Conservation (phyloP, 495 filamentous ascomycete species). For the Talaromyces stipitatus region DNA sequence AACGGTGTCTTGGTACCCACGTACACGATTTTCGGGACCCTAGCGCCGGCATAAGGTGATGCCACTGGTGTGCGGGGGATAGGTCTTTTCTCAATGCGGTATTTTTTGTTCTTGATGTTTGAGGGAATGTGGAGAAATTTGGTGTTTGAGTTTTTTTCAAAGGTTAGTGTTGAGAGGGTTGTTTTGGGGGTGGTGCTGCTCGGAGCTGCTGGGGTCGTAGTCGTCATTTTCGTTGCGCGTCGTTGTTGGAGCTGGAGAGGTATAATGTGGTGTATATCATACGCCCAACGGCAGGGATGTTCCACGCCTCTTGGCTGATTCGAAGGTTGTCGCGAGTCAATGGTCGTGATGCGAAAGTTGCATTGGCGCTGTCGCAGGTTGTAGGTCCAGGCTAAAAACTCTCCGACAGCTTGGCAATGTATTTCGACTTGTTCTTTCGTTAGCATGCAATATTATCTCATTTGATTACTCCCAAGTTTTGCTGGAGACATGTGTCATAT, state of each 20-base stretch:
- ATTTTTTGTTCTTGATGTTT: slow-evolving; percentile 1
- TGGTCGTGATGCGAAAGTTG: too few relatives aligned
- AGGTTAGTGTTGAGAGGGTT: slow-evolving; percentile 1
- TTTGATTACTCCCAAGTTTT: too few relatives aligned
- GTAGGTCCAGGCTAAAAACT: too few relatives aligned
- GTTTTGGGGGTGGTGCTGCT: background rate
- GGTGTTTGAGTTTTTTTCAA: background rate
- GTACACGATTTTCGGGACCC: slow-evolving; percentile 63
- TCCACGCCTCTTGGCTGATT: too few relatives aligned
- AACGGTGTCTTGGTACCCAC: slow-evolving; percentile 68
- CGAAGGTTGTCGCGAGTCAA: too few relatives aligned
- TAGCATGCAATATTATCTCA: too few relatives aligned
- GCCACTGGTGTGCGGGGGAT: slow-evolving; percentile 61
- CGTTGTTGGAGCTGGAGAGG: too few relatives aligned
- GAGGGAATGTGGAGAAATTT: background rate
- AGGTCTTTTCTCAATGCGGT: slow-evolving; percentile 55
- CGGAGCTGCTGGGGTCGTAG: background rate
- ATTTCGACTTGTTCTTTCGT: too few relatives aligned
- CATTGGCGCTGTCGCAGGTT: too few relatives aligned
- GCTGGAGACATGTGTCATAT: background rate
- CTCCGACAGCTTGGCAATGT: too few relatives aligned
- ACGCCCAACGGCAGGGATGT: too few relatives aligned
- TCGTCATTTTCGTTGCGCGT: background rate
- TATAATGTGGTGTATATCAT: too few relatives aligned
- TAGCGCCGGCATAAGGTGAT: slow-evolving; percentile 44